Conservation (phyloP, 1,139 yeast genomes). For the Saccharomycopsis hybrid region DNA sequence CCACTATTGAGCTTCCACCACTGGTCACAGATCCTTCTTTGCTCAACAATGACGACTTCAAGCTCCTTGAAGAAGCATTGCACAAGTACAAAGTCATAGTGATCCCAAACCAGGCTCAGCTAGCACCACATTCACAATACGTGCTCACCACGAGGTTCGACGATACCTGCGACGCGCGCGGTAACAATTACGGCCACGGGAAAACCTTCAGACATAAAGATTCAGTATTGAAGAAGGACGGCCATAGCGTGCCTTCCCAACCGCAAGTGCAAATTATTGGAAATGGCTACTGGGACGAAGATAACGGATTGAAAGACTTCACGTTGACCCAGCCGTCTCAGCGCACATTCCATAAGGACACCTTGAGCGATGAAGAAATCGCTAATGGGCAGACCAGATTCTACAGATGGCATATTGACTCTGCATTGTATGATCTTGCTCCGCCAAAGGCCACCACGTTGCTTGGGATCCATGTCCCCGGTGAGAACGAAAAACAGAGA, state of each 20-base stretch:
- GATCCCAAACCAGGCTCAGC: constrained; percentile 59
- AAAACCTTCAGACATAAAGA: constrained; percentile 74
- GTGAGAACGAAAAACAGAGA: constrained; percentile 32
- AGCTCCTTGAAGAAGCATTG: constrained; percentile 54
- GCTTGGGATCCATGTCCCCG: constrained; percentile 76
- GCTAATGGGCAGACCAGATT: constrained; percentile 61
- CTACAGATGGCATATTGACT: constrained; percentile 91
- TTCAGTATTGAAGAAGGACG: constrained; percentile 74
- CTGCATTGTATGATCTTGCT: constrained; percentile 76
- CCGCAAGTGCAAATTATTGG: constrained; percentile 90
- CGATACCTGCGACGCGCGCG: constrained; percentile 50
- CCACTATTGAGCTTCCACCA: constrained; percentile 53
- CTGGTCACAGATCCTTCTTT: constrained; percentile 73
- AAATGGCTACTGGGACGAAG: constrained; percentile 64
- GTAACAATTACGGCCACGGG: constrained; percentile 75
- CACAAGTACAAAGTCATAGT: constrained; percentile 64
- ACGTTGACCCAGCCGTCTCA: constrained; percentile 77
- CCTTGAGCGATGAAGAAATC: constrained; percentile 56
- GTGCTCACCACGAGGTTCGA: constrained; percentile 68
- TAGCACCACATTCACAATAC: constrained; percentile 70
- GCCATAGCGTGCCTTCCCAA: constrained; percentile 67
- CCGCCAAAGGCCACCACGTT: constrained; percentile 84
- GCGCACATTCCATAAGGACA: constrained; percentile 64
- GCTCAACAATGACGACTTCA: constrained; percentile 59
- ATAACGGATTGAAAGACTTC: constrained; percentile 64